Base-by-base conservation (phyloP, 2,329 filamentous ascomycete species). In the Dryadomyces quercus-mongolicae region DNA sequence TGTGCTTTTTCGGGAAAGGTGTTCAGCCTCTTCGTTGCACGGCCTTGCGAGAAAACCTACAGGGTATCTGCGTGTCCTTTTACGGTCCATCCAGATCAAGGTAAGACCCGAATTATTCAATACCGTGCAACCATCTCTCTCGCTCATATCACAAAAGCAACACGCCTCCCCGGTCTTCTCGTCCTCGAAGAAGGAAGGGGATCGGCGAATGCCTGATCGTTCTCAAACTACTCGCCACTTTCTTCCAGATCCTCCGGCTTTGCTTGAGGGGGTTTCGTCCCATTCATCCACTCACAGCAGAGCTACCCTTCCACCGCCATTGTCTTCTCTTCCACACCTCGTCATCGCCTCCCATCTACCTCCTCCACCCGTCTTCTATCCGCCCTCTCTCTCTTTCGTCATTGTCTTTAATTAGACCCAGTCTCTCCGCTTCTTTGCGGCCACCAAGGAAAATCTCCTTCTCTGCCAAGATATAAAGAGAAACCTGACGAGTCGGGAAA, bases 31-130 rank as follows among this genome's bases (percentile, higher is more conserved):
- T 46, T 46, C 44, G 44, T 46, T 46, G 44, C 44, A 46, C 44
- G 44, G 44, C 44, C 21, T 46, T 46, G 10, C 44, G n/a, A 44
- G 42, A n/a, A 9, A n/a, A 20, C 12, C 10, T 47, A 12, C 13
- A 21, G 22, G 22, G 44, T 42, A n/a, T 31, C 38, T 31, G 20
- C 49, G 20, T 51, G 49, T 51, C 36, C 49, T 18, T 31, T 31
- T 38, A 36, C 20, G 49, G 13, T 31, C 36, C 18, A 34, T 47
- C 52, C 52, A 49, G 44, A 48, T 47, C 46, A 49, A 43, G 52
- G 46, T 43, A 49, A 53, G 52, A 53, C 44, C 52, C 36, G 34
- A 53, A 48, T n/a, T 48, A 43, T 44, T 20, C 52, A 53, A 53
- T 49, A 53, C 49, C 46, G 52, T 53, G 38, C 44, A 49, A 53